These are phyloP conservation scores for Brassica juncea DNA, from an alignment of 345 rosid genomes.

Conservation along the genomic window DNA sequence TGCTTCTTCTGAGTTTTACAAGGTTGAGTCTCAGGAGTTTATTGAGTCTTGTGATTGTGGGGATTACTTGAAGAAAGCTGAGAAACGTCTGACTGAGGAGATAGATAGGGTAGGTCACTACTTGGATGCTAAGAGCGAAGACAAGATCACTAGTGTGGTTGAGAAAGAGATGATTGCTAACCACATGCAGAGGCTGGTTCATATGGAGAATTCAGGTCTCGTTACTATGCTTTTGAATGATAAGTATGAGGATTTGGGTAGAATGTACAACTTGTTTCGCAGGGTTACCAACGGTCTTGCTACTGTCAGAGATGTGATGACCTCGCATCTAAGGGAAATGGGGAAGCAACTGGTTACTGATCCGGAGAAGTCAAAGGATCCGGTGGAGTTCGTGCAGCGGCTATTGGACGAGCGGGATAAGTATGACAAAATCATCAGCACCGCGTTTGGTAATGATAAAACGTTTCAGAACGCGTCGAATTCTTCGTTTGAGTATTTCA, in stretches of 20 bases:
- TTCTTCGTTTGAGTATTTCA: conserved; percentile 90
- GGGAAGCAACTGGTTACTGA: conserved; percentile 93
- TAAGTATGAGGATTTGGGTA: conserved; percentile 80
- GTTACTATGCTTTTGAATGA: conserved; percentile 94
- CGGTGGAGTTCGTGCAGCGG: conserved; percentile 94
- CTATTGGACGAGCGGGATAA: conserved; percentile 90
- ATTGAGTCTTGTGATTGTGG: conserved; percentile 96
- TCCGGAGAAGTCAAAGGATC: conserved; percentile 90
- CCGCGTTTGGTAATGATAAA: conserved; percentile 82
- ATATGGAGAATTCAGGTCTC: conserved; percentile 96
- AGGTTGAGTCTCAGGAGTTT: conserved; percentile 87
- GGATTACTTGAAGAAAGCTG: conserved; percentile 89
- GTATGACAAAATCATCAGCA: conserved; percentile 69
- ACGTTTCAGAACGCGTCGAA: conserved; percentile 94
- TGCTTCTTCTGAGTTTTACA: conserved; percentile 91
- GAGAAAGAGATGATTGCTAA: conserved; percentile 98
- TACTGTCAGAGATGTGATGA: conserved; percentile 85
- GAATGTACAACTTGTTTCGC: conserved; percentile 88
- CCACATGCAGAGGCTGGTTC: conserved; percentile 95
- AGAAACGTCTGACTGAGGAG: conserved; percentile 91
- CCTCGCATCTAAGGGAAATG: conserved; percentile 85
- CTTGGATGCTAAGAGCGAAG: conserved; percentile 87
- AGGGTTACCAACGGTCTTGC: conserved; percentile 82
- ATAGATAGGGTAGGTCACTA: conserved; percentile 92
- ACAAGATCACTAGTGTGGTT: conserved; percentile 87